Base-by-base conservation (phyloP, 2,329 filamentous ascomycete genomes). In the Cryphonectria radicalis region DNA sequence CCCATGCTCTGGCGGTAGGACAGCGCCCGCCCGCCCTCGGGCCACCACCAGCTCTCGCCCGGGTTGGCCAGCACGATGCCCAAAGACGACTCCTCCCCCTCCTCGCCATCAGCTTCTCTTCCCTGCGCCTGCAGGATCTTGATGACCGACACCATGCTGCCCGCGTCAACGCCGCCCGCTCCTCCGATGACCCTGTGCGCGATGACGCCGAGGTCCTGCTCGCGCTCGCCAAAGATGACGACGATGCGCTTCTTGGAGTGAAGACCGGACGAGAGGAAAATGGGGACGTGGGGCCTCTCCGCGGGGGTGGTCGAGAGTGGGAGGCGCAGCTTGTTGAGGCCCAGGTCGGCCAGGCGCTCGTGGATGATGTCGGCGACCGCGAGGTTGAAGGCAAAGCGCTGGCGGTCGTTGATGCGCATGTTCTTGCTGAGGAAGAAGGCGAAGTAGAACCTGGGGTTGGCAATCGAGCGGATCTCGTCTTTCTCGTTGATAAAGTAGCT, bases 401-500 rank as follows among this genome's bases (percentile, higher is more conserved):
- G 93, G 28, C 91, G 85, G 57, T 91, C 87, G 79, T 97, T 97
- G 81, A 91, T 87, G 53, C 94, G 90, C n/a, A 88, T 84, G 79
- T 94, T 94, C 75, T 89, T 90, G 78, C 88, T 91, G 68, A 92
- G 80, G 78, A 90, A 91, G 84, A 87, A 97, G 75, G 93, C 88
- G 84, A 93, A 97, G 77, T 90, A 91, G 74, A 87, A 84, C 40
- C 91, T 86, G 0, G 92, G 90, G 50, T 93, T 83, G 32, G 87
- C 83, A 69, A 93, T 91, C 73, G 86, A 90, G 64, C 92, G 90
- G 73, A 97, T 88, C 77, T 95, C 89, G 75, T 95, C 93, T 0
- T 90, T 81, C 0, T 90, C 86, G 75, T 93, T 94, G 81, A 97
- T 81, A 78, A 93, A 95, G 81, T 94, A 97, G 60, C 93, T 95